Conservation (phyloP, 2,329 filamentous ascomycete species). For the Phaeophleospora eucalypticola region DNA sequence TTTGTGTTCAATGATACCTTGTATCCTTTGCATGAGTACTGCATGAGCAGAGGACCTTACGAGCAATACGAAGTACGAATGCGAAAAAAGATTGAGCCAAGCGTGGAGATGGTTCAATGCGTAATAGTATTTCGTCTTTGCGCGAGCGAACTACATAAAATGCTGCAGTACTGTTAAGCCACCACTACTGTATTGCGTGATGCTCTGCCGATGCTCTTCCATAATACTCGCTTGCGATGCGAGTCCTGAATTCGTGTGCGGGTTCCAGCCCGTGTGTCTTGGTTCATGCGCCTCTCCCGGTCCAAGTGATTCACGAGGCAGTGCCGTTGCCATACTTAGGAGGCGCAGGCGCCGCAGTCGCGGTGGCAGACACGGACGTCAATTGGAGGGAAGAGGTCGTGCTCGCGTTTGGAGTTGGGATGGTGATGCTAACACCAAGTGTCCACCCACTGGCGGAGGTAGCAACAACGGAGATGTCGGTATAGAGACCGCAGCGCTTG, state of each 20-base stretch:
- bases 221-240: background rate
- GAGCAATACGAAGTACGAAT: no score
- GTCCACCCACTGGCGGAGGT: constrained; percentile 18
- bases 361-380: background rate
- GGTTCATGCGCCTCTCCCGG: background rate
- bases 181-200: no score
- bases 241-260: background rate
- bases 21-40: no score
- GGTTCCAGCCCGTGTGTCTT: background rate
- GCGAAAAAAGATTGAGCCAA: no score
- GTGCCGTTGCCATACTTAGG: background rate
- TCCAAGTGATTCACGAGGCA: background rate
- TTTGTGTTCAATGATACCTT: no score
- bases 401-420: constrained; percentile 3
- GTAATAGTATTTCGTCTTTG: no score
- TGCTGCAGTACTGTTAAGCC: no score
- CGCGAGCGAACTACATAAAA: no score
- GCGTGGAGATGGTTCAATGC: no score
- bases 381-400: background rate
- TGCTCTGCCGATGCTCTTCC: background rate
- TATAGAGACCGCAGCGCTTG: constrained; percentile 21
- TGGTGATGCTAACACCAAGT: constrained; percentile 14
- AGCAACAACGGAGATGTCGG: constrained; percentile 16
- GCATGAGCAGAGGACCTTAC: no score
- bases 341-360: background rate